Percentiles rank a stretch among this genome's conserved stretches.
Evolutionary conservation across 2,329 filamentous ascomycete species (phyloP).

Genomic region (Clonostachys solani): DNA sequence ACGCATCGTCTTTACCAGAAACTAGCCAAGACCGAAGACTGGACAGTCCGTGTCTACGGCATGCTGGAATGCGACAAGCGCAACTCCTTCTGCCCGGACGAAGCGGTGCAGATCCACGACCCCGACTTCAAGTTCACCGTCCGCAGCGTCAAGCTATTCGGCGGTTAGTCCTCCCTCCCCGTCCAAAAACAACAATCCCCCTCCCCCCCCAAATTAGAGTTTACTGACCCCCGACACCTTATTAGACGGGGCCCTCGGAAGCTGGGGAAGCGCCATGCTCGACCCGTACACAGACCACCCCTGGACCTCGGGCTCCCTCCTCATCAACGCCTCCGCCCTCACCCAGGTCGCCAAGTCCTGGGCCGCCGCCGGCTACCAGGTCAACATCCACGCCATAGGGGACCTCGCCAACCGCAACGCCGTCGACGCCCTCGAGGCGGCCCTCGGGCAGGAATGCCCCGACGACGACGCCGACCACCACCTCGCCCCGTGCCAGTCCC

Average conservation of each 20-base stretch:
- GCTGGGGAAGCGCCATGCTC: constrained; percentile 69
- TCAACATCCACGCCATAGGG: constrained; percentile 70
- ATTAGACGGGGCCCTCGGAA: constrained; percentile 63
- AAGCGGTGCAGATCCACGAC: constrained; percentile 33
- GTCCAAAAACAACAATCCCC: no score
- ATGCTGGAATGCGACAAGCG: constrained; percentile 64
- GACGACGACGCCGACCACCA: constrained; percentile 17
- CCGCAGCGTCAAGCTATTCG: constrained; percentile 66
- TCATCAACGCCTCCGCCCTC: constrained; percentile 60
- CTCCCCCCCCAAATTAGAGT: not conserved
- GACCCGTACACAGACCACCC: constrained; percentile 64
- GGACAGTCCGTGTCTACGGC: constrained; percentile 60
- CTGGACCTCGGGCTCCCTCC: constrained; percentile 57
- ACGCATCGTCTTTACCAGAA: constrained; percentile 50
- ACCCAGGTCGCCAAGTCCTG: constrained; percentile 49
- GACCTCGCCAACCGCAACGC: constrained; percentile 64
- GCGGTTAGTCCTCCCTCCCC: constrained; percentile 36
- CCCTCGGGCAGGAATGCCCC: constrained; percentile 50
- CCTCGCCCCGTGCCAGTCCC: constrained; percentile 46
- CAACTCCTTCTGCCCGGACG: constrained; percentile 58
- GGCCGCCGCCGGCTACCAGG: constrained; percentile 59
- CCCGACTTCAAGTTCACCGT: constrained; percentile 49
- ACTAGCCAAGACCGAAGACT: constrained; percentile 42
- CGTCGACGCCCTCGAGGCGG: constrained; percentile 56
- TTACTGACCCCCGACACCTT: constrained; percentile 2